Percentiles rank a stretch among this genome's conserved stretches.
These are phyloP conservation scores for Funneliformis mosseae DNA, from an alignment of 192 early-diverging fungal genomes.

Conservation along the genomic window DNA sequence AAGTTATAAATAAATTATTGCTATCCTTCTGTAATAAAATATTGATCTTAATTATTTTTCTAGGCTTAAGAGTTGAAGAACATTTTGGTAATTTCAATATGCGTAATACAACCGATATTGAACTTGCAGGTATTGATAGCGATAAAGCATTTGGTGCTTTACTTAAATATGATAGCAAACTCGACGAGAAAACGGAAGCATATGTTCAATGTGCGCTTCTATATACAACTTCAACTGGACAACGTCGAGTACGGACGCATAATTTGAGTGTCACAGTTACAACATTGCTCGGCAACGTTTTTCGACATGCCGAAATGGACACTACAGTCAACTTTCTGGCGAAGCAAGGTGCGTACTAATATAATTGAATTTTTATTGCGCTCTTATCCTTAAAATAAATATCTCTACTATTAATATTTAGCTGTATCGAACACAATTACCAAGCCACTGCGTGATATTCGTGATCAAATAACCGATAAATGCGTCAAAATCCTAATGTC, in stretches of 20 bases:
- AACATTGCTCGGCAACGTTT: conserved; percentile 74
- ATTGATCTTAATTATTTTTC: background rate
- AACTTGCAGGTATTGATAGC: conserved; percentile 86
- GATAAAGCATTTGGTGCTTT: conserved; percentile 81
- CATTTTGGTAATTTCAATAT: conserved; percentile 95
- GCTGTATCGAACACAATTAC: conserved; percentile 73
- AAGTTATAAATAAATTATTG: background rate
- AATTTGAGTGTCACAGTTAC: conserved; percentile 83
- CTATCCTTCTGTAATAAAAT: background rate
- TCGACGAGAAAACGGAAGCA: conserved; percentile 81
- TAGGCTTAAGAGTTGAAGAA: conserved; percentile 76
- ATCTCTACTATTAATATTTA: conserved; percentile 20
- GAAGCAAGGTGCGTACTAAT: conserved; percentile 63
- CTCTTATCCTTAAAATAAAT: no score
- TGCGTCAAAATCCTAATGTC: conserved; percentile 88
- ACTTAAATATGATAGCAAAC: conserved; percentile 85
- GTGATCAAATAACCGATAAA: conserved; percentile 80
- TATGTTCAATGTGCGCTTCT: conserved; percentile 92
- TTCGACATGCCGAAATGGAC: conserved; percentile 91
- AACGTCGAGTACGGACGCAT: conserved; percentile 90
- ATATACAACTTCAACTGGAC: conserved; percentile 88
- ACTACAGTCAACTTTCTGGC: conserved; percentile 84
- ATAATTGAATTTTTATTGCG: background rate
- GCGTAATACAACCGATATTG: conserved; percentile 90
- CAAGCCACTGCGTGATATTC: conserved; percentile 71